phyloP scores from a whole-genome alignment of 2,329 filamentous ascomycete genomes.

The Cladophialophora psammophila region DNA sequence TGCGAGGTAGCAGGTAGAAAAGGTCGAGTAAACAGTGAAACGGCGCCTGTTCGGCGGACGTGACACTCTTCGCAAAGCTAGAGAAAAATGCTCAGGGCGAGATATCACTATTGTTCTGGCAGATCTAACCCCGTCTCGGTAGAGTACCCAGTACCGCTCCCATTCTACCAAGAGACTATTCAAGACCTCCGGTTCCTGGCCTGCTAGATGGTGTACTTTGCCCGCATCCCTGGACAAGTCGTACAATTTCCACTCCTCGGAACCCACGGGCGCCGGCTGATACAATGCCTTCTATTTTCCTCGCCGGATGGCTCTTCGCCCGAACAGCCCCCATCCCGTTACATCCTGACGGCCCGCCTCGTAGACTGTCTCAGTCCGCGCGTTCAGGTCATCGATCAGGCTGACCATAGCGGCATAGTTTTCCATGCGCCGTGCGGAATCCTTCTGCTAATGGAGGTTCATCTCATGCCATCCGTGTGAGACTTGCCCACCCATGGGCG shows the following conservation, averaged over 20 bases:
- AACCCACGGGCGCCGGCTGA: conserved; percentile 70
- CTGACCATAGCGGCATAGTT: too few species aligned
- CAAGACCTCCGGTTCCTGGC: conserved; percentile 52
- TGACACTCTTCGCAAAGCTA: too few species aligned
- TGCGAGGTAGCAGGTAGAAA: neutral
- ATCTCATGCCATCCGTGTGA: too few species aligned
- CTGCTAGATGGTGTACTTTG: conserved; percentile 75
- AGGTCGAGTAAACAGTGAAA: neutral
- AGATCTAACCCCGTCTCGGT: too few species aligned
- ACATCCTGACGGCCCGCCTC: conserved; percentile 35
- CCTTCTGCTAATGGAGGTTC: too few species aligned
- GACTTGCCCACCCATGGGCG: too few species aligned
- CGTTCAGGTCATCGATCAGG: too few species aligned
- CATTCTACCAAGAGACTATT: too few species aligned
- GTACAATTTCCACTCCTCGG: conserved; percentile 70
- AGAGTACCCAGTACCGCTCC: too few species aligned
- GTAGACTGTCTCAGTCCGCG: conserved; percentile 34
- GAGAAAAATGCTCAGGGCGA: too few species aligned
- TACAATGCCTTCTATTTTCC: conserved; percentile 89
- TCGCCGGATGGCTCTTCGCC: conserved; percentile 69
- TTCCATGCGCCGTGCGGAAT: too few species aligned
- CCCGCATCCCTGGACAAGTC: conserved; percentile 76
- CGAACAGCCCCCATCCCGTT: conserved; percentile 46
- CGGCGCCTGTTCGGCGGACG: neutral
- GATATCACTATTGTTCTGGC: too few species aligned